Evolutionary conservation across 148 eudicot genomes (phyloP), one percentile per base, ranked within the genome.

Genomic region (Tetragonia tetragonoides): DNA sequence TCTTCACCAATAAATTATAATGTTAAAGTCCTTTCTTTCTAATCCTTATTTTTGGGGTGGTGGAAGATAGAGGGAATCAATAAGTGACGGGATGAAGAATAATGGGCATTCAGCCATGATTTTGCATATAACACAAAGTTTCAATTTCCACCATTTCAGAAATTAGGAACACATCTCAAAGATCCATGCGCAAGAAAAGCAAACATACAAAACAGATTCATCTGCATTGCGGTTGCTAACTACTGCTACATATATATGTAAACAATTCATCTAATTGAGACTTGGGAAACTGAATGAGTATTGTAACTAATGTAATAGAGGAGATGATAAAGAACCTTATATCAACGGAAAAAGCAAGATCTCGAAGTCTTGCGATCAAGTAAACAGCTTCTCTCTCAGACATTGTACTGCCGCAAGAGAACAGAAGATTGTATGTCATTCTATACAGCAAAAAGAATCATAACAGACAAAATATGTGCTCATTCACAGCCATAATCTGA

Each of bases 321-420:
- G 62, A 41, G 75, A 40, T 6, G 63, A 67, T 21, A 56, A 18
- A 70, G 68, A 83, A 95, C 99, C 97, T 83, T 84, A 91, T 88
- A 82, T 95, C 99, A 83, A 95, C 99, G 42, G 99, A 91, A 80
- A 95, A 95, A 42, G 97, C 92, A 80, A 95, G 93, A 84, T 95
- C 99, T 79, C 95, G 88, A 66, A 95, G 93, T 79, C 90, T 87
- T 77, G 99, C 93, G 89, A 89, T 77, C 66, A 93, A 88, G 86
- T 92, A 93, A 79, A 82, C 80, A 77, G 90, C 89, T 67, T 95
- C 99, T 85, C 83, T 90, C 85, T 95, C 99, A 17, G 75, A 84
- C 46, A 83, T 85, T 49, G 99, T 95, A 85, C 99, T 95, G 89
- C 81, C 62, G 79, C 70, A 23, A 75, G 37, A 57, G 64, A 72